phyloP scores from a whole-genome alignment of 352 stramenopile genomes.

The Phytophthora kernoviae region DNA sequence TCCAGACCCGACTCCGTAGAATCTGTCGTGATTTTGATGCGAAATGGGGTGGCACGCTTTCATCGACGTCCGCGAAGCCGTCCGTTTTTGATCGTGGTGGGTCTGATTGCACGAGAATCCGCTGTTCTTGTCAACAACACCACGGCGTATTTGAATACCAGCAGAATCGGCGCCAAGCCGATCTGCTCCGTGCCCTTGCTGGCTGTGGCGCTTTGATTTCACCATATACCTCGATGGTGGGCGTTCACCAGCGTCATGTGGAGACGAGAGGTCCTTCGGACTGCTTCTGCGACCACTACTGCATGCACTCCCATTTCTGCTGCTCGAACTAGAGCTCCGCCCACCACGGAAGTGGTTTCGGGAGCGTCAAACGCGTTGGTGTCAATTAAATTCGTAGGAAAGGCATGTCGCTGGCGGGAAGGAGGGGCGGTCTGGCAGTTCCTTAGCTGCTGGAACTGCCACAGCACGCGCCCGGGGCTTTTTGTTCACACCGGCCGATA shows the following conservation, averaged over 20 bases:
- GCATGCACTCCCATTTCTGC: slow-evolving; percentile 14
- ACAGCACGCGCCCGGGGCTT: slow-evolving; percentile 15
- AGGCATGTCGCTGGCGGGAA: slow-evolving; percentile 75
- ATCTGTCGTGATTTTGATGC: slow-evolving; percentile 79
- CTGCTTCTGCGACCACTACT: slow-evolving; percentile 6
- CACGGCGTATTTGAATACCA: slow-evolving; percentile 37
- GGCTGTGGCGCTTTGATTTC: slow-evolving; percentile 46
- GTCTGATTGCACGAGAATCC: slow-evolving; percentile 55
- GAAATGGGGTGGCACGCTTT: slow-evolving; percentile 80
- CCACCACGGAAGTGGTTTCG: slow-evolving; percentile 13
- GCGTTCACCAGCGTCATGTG: slow-evolving; percentile 31
- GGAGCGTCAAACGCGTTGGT: slow-evolving; percentile 39
- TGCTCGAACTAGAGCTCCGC: slow-evolving; percentile 13
- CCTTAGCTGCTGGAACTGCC: slow-evolving; percentile 6
- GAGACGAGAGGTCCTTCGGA: background rate
- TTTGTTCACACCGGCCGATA: slow-evolving; percentile 30
- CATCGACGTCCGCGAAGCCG: slow-evolving; percentile 80
- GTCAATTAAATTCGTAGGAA: slow-evolving; percentile 79
- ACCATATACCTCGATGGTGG: slow-evolving; percentile 83
- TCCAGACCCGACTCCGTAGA: slow-evolving; percentile 15
- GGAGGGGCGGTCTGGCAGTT: slow-evolving; percentile 54
- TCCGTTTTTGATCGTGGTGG: slow-evolving; percentile 78
- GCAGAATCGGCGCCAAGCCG: slow-evolving; percentile 2
- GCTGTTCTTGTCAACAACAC: slow-evolving; percentile 32
- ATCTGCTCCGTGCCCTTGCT: slow-evolving; percentile 9